phyloP scores from a whole-genome alignment of 2,329 filamentous ascomycete species.

The Trichoderma sp. region DNA sequence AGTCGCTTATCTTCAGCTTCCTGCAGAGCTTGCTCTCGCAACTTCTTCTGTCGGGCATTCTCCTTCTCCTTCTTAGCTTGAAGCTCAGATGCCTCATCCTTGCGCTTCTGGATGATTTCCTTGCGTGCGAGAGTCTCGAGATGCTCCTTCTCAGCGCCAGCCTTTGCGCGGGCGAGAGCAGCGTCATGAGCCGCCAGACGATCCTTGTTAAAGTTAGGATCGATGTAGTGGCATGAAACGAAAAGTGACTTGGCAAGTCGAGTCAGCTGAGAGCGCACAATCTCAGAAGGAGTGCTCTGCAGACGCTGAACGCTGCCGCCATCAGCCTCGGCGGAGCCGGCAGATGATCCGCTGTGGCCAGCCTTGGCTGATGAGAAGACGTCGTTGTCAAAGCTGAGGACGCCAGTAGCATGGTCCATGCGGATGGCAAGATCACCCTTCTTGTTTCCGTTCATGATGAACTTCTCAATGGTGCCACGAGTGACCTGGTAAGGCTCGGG shows the following conservation, averaged over 20 bases:
- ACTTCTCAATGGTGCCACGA: slow-evolving; percentile 93
- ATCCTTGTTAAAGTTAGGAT: slow-evolving; percentile 82
- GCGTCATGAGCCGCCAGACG: slow-evolving; percentile 78
- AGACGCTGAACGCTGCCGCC: slow-evolving; percentile 86
- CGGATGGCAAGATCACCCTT: slow-evolving; percentile 97
- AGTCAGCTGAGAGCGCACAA: slow-evolving; percentile 91
- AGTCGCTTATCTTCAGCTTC: slow-evolving; percentile 89
- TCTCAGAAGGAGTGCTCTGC: slow-evolving; percentile 96
- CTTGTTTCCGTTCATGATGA: slow-evolving; percentile 99
- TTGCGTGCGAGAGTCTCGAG: slow-evolving; percentile 82
- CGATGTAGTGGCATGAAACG: slow-evolving; percentile 94
- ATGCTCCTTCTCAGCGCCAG: slow-evolving; percentile 91
- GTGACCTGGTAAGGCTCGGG: slow-evolving; percentile 94
- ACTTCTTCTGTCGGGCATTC: slow-evolving; percentile 83
- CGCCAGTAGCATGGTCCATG: slow-evolving; percentile 91
- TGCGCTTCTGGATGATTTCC: slow-evolving; percentile 92
- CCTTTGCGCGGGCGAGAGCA: slow-evolving; percentile 79
- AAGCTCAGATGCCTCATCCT: slow-evolving; percentile 89
- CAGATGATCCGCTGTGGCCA: slow-evolving; percentile 78
- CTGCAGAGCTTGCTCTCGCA: slow-evolving; percentile 83
- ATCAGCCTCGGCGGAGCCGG: slow-evolving; percentile 87
- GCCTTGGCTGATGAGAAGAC: slow-evolving; percentile 98
- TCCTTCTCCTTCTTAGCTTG: slow-evolving; percentile 90
- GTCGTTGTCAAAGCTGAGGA: slow-evolving; percentile 96
- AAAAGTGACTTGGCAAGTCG: slow-evolving; percentile 89